Evolutionary conservation across 805 yeast genomes (phyloP), one percentile per base, ranked within the genome.

Genomic region (Teunomyces atbi): DNA sequence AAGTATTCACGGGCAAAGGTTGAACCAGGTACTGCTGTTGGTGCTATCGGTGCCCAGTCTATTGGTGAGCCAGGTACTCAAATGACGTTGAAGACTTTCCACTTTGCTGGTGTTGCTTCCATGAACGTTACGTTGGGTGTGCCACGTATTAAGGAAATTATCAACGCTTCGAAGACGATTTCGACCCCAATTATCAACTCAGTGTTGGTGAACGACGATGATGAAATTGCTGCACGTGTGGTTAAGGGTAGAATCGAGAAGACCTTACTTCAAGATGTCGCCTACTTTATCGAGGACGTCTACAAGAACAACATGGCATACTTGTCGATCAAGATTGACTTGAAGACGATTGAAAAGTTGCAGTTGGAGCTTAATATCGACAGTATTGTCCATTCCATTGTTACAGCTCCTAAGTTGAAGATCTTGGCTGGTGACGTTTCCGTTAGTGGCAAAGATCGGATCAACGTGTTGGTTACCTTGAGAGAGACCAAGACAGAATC

Each of bases 11-110:
- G 85, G 55, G 97, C 99, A 6, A 84, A 84, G 68, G 97, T 94
- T 13, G 99, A 94, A 66, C 99, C 99, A 1, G 99, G 98, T 51
- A 94, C 99, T 3, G 99, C 99, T 2, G 98, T 94, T 45, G 99
- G 99, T 55, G 98, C 99, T 20, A 91, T 94, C 69, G 99, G 98
- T 56, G 99, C 99, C 0, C 99, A 94, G 65, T 89, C 97, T 37
- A 94, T 94, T 74, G 99, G 99, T 72, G 99, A 92, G 64, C 99
- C 99, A 18, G 99, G 98, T 65, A 94, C 99, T 0, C 99, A 94
- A 72, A 94, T 94, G 99, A 94, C 99, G 4, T 78, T 80, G 65
- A 80, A 80, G 63, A 80, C 84, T 57, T 92, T 92, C 89, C 99
- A 94, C 77, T 94, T 94, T 78, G 99, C 99, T 60, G 99, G 99